Percentiles rank a stretch among this genome's conserved stretches.
phyloP scores from a whole-genome alignment of 208 protist genomes.

The Endotrypanum monterogeii region DNA sequence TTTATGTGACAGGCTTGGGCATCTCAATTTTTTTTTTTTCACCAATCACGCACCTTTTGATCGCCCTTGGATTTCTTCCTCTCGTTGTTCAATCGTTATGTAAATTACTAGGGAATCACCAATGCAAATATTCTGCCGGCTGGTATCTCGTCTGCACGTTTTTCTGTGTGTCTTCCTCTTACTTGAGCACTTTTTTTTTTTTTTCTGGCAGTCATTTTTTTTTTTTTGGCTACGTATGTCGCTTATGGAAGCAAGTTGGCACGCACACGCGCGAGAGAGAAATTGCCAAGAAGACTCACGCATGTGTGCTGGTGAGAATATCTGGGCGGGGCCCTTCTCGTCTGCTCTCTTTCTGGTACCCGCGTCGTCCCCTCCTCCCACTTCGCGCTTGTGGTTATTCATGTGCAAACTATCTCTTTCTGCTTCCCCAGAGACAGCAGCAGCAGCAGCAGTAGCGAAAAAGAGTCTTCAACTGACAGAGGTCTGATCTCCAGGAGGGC shows the following conservation, averaged over 20 bases:
- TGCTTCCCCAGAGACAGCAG: background rate
- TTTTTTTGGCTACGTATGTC: background rate
- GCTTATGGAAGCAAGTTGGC: background rate
- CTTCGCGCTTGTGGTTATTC: background rate
- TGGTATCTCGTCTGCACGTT: conserved; percentile 14
- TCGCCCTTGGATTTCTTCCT: conserved; percentile 13
- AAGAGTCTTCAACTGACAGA: background rate
- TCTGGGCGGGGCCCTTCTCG: background rate
- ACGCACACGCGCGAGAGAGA: too few relatives aligned
- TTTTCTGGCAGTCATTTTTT: too few relatives aligned
- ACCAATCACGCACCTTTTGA: too few relatives aligned
- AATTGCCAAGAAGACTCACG: background rate
- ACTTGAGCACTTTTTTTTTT: conserved; percentile 5
- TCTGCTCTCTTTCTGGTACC: background rate
- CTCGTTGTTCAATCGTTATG: background rate
- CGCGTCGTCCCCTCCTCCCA: background rate
- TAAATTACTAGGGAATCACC: conserved; percentile 17
- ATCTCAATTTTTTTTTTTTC: background rate
- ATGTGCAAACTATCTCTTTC: background rate
- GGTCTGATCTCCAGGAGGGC: too few relatives aligned
- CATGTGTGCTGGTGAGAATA: background rate
- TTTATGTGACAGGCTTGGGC: background rate
- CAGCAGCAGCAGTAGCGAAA: background rate
- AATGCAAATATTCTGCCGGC: too few relatives aligned
- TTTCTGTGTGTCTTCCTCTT: conserved; percentile 1